Percentiles rank a stretch among this genome's conserved stretches.
Evolutionary conservation across 306 rosid species (phyloP).

Genomic region (Malus fusca): DNA sequence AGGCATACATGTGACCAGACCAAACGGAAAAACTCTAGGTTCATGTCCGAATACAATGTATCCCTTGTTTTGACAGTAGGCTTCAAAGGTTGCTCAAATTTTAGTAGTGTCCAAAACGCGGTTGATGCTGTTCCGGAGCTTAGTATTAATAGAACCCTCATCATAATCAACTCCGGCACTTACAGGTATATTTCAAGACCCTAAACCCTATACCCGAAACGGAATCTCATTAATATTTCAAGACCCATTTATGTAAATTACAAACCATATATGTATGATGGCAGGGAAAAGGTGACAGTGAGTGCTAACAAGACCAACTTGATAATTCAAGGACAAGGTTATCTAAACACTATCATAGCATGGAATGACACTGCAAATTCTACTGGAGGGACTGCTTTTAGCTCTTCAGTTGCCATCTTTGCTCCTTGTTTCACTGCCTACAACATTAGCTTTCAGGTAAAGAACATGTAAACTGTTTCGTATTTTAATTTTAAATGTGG

Average conservation of each 20-base stretch:
- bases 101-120: slow-evolving; percentile 61
- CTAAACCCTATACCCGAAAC: too few species aligned
- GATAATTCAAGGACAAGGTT: slow-evolving; percentile 70
- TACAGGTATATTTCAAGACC: slow-evolving; percentile 18
- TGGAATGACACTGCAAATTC: slow-evolving; percentile 90
- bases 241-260: too few species aligned
- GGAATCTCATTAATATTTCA: too few species aligned
- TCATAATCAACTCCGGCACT: slow-evolving; percentile 44
- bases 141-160: slow-evolving; percentile 40
- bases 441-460: slow-evolving; percentile 74
- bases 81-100: slow-evolving; percentile 50
- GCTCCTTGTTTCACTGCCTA: slow-evolving; percentile 64
- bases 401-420: slow-evolving; percentile 48
- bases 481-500: background rate
- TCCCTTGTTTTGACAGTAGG: slow-evolving; percentile 50
- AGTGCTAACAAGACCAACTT: slow-evolving; percentile 53
- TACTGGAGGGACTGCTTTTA: slow-evolving; percentile 54
- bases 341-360: slow-evolving; percentile 51
- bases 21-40: slow-evolving; percentile 33
- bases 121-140: slow-evolving; percentile 61
- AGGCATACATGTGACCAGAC: slow-evolving; percentile 27
- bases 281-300: slow-evolving; percentile 72
- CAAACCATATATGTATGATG: background rate
- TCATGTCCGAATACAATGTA: slow-evolving; percentile 42
- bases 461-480: background rate